Conservation (phyloP, 352 stramenopile genomes). For the Phytopythium aichiense region DNA sequence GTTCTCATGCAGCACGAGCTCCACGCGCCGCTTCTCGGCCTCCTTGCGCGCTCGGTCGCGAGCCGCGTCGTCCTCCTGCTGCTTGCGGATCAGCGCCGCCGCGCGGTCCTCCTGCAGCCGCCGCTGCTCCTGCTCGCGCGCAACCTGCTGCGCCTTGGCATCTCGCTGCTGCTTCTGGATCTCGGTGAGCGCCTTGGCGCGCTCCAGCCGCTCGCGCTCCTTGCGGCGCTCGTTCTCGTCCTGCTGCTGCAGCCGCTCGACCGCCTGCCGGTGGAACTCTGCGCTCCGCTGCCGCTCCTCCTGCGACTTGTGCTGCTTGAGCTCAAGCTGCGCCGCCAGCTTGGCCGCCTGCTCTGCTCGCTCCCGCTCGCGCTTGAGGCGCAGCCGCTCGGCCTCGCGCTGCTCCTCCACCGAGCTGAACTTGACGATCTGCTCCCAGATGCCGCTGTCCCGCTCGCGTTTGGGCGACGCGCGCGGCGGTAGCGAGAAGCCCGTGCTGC, state of each 20-base stretch:
- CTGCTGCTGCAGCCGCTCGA: conserved; percentile 38
- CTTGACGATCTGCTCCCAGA: conserved; percentile 85
- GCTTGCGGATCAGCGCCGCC: conserved; percentile 39
- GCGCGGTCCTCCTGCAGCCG: conserved; percentile 50
- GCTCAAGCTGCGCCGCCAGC: conserved; percentile 49
- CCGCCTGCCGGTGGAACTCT: conserved; percentile 47
- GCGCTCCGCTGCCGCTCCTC: conserved; percentile 37
- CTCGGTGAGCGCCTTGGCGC: conserved; percentile 55
- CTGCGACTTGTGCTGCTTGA: conserved; percentile 31
- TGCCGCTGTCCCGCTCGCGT: conserved; percentile 73
- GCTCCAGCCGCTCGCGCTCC: conserved; percentile 42
- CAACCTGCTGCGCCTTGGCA: conserved; percentile 48
- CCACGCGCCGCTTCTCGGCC: conserved; percentile 56
- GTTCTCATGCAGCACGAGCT: conserved; percentile 60
- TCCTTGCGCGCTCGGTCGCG: conserved; percentile 48
- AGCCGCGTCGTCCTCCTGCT: conserved; percentile 48
- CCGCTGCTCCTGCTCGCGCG: conserved; percentile 44
- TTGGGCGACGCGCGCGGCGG: conserved; percentile 60
- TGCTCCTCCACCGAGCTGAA: conserved; percentile 69
- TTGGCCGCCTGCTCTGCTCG: conserved; percentile 34
- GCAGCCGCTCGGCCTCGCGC: conserved; percentile 43
- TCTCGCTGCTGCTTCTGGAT: conserved; percentile 69
- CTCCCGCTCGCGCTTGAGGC: conserved; percentile 21
- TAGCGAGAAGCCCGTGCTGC: conserved; percentile 58
- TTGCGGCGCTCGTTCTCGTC: conserved; percentile 61